Conservation (phyloP, 306 rosid genomes). For the Vicia villosa region DNA sequence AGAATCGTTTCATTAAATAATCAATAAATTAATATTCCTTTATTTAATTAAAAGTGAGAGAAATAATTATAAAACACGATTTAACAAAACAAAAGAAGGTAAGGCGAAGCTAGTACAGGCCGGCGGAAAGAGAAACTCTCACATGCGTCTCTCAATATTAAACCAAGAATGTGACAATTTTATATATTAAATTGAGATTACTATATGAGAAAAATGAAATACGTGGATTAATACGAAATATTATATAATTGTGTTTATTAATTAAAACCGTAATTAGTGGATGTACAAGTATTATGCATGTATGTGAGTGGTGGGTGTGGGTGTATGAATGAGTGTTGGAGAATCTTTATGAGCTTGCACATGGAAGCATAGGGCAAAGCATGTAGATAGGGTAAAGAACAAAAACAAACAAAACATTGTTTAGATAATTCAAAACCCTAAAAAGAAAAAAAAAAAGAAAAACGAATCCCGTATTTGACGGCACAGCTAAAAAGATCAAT, state of each 20-base stretch:
- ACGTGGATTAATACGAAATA: slow-evolving; percentile 16
- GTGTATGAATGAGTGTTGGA: slow-evolving; percentile 19
- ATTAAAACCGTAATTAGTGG: slow-evolving; percentile 26
- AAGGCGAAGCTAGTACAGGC: slow-evolving; percentile 39
- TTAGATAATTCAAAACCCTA: not conserved
- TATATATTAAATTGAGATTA: slow-evolving; percentile 1
- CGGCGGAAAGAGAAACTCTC: slow-evolving; percentile 37
- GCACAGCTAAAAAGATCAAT: slow-evolving; percentile 40
- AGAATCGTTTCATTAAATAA: slow-evolving; percentile 39
- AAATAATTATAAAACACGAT: slow-evolving; percentile 24
- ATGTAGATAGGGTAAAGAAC: slow-evolving; percentile 30
- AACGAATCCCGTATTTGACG: slow-evolving; percentile 42
- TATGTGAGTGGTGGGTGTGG: slow-evolving; percentile 31
- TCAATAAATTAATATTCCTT: slow-evolving; percentile 31
- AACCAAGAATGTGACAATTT: slow-evolving; percentile 27
- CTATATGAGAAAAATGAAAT: slow-evolving; percentile 6
- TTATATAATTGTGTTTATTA: slow-evolving; percentile 14
- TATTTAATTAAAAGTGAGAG: slow-evolving; percentile 29
- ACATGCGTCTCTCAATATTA: slow-evolving; percentile 33
- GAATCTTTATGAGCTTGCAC: slow-evolving; percentile 43
- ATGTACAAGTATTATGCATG: slow-evolving; percentile 23
- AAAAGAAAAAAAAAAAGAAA: not conserved
- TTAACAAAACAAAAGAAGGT: slow-evolving; percentile 37
- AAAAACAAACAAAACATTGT: slow-evolving; percentile 4
- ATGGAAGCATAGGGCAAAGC: slow-evolving; percentile 39